phyloP scores from a whole-genome alignment of 352 stramenopile species.

The Pythium sp. region DNA sequence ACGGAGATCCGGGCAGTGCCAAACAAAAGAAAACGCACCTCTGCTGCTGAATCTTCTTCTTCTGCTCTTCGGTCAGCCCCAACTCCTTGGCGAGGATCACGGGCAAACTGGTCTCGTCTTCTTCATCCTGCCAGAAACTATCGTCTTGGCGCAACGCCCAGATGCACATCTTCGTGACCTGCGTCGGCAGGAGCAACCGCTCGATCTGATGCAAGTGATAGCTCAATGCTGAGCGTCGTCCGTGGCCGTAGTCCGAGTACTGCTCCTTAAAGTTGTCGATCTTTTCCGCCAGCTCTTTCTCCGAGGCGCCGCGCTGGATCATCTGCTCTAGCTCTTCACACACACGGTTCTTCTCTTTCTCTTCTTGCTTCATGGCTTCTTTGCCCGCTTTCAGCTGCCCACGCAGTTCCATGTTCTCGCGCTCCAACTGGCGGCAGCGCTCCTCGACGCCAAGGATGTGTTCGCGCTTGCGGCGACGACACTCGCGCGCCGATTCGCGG shows the following conservation, averaged over 20 bases:
- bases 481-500: conserved; percentile 89
- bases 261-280: conserved; percentile 95
- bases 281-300: conserved; percentile 91
- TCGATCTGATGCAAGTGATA: conserved; percentile 94
- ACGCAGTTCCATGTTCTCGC: conserved; percentile 91
- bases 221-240: conserved; percentile 79
- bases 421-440: conserved; percentile 76
- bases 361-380: conserved; percentile 82
- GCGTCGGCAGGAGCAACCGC: conserved; percentile 91
- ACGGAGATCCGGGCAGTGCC: not conserved
- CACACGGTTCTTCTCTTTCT: conserved; percentile 84
- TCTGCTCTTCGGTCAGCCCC: conserved; percentile 89
- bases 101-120: conserved; percentile 88
- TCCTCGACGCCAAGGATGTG: conserved; percentile 82
- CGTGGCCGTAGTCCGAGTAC: conserved; percentile 91
- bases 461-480: conserved; percentile 84
- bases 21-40: conserved; percentile 35
- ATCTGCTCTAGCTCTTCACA: conserved; percentile 82
- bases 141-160: conserved; percentile 89
- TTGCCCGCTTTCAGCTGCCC: conserved; percentile 87
- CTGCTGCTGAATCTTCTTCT: conserved; percentile 92
- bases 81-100: conserved; percentile 89
- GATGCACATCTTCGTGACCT: conserved; percentile 94
- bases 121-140: conserved; percentile 86
- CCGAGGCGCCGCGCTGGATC: conserved; percentile 73